Percentiles rank a stretch among this genome's conserved stretches.
These are phyloP conservation scores for Biscogniauxia sp. DNA, from an alignment of 2,329 filamentous ascomycete species.

Conservation along the genomic window DNA sequence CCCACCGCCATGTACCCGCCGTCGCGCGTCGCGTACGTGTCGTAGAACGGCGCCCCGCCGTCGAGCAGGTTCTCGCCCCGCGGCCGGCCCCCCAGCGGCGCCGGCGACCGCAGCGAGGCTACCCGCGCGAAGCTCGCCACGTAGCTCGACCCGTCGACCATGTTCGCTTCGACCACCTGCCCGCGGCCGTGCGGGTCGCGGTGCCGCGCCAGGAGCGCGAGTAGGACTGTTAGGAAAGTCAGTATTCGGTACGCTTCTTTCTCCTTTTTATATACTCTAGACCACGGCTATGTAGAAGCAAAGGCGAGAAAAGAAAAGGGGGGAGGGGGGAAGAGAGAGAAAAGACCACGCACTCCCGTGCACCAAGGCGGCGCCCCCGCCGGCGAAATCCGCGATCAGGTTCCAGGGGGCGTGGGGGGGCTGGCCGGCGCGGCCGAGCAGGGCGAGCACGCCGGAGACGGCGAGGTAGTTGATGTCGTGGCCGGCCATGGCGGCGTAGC, in stretches of 20 bases:
- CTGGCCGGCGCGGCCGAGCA: slow-evolving; percentile 69
- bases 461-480: slow-evolving; percentile 98
- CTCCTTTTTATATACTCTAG: no score
- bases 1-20: slow-evolving; percentile 83
- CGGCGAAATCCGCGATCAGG: slow-evolving; percentile 86
- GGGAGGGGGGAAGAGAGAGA: no score
- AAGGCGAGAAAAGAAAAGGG: no score
- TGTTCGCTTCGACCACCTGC: slow-evolving; percentile 92
- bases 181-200: slow-evolving; percentile 58
- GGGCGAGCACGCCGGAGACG: slow-evolving; percentile 72
- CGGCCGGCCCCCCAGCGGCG: slow-evolving; percentile 49
- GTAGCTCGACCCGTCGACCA: slow-evolving; percentile 87
- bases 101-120: slow-evolving; percentile 55
- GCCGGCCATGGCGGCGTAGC: slow-evolving; percentile 83
- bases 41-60: slow-evolving; percentile 83
- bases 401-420: slow-evolving; percentile 80
- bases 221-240: slow-evolving; percentile 49
- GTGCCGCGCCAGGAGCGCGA: slow-evolving; percentile 70
- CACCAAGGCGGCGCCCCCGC: slow-evolving; percentile 79
- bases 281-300: no score
- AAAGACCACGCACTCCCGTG: slow-evolving; percentile 49
- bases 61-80: slow-evolving; percentile 79
- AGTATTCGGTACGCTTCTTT: no score
- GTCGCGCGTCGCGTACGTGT: slow-evolving; percentile 82
- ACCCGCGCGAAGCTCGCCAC: slow-evolving; percentile 76